A percentile compares a stretch with the other conserved stretches of the same genome.
These are phyloP conservation scores for Gyrodon lividus DNA, from an alignment of 768 basidiomycete species.

Conservation along the genomic window DNA sequence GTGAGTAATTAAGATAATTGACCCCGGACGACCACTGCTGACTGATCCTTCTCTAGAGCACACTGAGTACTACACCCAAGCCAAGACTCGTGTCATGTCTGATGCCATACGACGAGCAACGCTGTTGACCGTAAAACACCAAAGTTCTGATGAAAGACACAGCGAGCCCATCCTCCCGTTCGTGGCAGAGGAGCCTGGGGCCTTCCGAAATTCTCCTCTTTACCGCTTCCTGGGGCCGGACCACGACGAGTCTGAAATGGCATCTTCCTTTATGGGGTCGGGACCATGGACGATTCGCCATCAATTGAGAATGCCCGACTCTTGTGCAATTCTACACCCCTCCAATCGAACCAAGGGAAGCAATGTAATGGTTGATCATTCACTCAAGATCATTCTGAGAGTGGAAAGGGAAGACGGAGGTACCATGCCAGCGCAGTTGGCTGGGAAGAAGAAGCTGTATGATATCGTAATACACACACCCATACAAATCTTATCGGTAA, in stretches of 20 bases:
- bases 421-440: constrained; percentile 68
- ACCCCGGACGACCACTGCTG: background rate
- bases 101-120: constrained; percentile 61
- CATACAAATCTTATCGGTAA: constrained; percentile 82
- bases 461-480: constrained; percentile 87
- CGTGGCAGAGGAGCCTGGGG: constrained; percentile 63
- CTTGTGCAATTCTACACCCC: constrained; percentile 63
- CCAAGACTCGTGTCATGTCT: constrained; percentile 64
- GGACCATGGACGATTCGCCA: constrained; percentile 88
- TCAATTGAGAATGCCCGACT: constrained; percentile 64
- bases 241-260: constrained; percentile 54
- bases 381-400: constrained; percentile 77
- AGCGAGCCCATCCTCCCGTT: constrained; percentile 73
- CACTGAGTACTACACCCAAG: constrained; percentile 74
- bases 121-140: constrained; percentile 60
- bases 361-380: constrained; percentile 73
- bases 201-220: constrained; percentile 66
- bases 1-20: constrained; percentile 41
- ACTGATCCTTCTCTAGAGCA: constrained; percentile 52
- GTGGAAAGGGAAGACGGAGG: constrained; percentile 74
- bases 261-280: constrained; percentile 63
- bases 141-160: constrained; percentile 41
- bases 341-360: constrained; percentile 62
- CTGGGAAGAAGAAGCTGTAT: constrained; percentile 75
- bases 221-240: constrained; percentile 46